A percentile compares a stretch with the other conserved stretches of the same genome.
Evolutionary conservation across 768 basidiomycete genomes (phyloP).

Genomic region (Pleurotus eryngii): DNA sequence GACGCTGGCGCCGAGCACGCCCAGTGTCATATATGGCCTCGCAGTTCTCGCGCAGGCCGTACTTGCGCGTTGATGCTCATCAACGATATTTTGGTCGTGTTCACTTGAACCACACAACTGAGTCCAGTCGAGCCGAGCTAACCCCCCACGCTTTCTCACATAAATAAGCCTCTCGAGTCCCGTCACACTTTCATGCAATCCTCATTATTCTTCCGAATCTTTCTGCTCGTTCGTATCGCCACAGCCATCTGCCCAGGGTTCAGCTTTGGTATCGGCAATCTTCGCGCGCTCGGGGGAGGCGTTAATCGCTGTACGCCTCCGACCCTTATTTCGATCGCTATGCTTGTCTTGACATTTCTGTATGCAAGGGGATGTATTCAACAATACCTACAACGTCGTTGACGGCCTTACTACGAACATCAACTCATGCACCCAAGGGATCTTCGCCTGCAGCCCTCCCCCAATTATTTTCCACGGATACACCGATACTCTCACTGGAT

Average conservation of each 20-base stretch:
- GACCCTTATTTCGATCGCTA: background rate
- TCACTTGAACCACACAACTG: no score
- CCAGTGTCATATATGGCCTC: no score
- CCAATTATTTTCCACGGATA: conserved; percentile 27
- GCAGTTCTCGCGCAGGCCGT: no score
- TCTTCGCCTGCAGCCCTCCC: conserved; percentile 26
- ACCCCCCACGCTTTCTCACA: no score
- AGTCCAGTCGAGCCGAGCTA: no score
- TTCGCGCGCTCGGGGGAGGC: conserved; percentile 12
- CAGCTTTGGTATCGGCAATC: conserved; percentile 26
- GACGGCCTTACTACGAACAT: conserved; percentile 23
- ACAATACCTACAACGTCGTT: conserved; percentile 23
- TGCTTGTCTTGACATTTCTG: no score
- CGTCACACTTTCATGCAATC: no score
- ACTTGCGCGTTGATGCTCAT: no score
- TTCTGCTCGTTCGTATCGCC: conserved; percentile 8
- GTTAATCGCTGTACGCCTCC: conserved; percentile 18
- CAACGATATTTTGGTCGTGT: no score
- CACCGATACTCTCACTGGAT: conserved; percentile 20
- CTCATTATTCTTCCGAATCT: conserved; percentile 16
- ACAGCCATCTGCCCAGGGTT: conserved; percentile 25
- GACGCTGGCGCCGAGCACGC: no score
- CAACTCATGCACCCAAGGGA: conserved; percentile 27
- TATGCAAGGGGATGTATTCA: conserved; percentile 24
- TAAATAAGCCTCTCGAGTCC: no score